Conservation (phyloP, 192 early-diverging fungal species). For the Linnemannia schmuckeri region DNA sequence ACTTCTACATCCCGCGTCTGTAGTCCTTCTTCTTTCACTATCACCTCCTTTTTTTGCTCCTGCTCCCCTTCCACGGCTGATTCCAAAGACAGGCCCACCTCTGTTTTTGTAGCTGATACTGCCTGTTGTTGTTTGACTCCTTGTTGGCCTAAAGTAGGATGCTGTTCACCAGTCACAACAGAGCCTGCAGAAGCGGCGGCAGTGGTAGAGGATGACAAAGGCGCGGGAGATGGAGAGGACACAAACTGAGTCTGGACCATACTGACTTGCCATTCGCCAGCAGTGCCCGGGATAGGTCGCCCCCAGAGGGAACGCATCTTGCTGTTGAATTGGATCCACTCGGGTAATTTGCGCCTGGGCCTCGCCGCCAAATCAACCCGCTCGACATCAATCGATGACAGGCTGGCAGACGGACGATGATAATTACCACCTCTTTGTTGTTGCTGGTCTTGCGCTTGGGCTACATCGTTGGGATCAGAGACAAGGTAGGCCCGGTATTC, state of each 20-base stretch:
- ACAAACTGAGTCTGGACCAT: conserved; percentile 5
- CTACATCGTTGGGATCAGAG: conserved; percentile 8
- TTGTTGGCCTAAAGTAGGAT: conserved; percentile 4
- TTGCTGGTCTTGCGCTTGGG: neutral
- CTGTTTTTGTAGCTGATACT: neutral
- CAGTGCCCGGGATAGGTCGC: conserved; percentile 10
- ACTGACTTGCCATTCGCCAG: conserved; percentile 25
- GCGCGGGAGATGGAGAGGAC: neutral
- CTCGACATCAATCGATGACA: conserved; percentile 5
- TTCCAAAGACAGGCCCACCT: neutral
- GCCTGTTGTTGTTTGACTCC: neutral
- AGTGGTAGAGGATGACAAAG: neutral
- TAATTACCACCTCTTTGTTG: no score
- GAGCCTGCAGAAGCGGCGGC: neutral
- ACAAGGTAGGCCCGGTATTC: conserved; percentile 17
- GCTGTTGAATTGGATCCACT: conserved; percentile 44
- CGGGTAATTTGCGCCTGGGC: conserved; percentile 7
- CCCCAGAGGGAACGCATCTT: conserved; percentile 25
- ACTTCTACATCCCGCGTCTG: conserved; percentile 7
- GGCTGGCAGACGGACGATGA: conserved; percentile 5
- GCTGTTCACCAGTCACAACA: no score
- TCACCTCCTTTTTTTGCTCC: neutral
- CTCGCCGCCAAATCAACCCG: neutral
- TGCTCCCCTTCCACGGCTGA: neutral
- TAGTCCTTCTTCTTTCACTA: neutral